Evolutionary conservation across 1,139 yeast species (phyloP).

Genomic region (Kluyveromyces sp.): DNA sequence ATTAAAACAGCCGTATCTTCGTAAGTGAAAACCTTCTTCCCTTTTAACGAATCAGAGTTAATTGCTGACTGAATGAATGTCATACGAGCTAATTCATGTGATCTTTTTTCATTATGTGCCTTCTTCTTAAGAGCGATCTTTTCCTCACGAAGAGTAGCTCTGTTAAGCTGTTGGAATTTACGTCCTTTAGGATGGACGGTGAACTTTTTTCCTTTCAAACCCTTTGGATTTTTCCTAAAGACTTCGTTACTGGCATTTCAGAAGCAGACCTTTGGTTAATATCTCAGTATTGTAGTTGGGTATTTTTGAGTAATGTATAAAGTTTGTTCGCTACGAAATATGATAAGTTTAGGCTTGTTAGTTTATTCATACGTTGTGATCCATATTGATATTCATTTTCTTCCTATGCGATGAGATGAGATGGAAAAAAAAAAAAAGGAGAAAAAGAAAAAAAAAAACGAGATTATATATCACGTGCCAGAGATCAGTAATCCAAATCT

Average conservation of each 20-base stretch:
- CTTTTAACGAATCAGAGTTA: slow-evolving; percentile 37
- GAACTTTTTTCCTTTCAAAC: slow-evolving; percentile 41
- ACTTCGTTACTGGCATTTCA: slow-evolving; percentile 71
- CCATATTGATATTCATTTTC: neutral
- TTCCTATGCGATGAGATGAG: neutral
- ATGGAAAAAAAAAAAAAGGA: neutral
- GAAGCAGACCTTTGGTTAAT: no score
- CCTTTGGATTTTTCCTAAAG: slow-evolving; percentile 62
- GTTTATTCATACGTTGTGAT: neutral
- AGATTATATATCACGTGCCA: neutral
- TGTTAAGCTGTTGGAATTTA: slow-evolving; percentile 71
- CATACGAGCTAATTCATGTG: slow-evolving; percentile 47
- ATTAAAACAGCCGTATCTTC: slow-evolving; percentile 57
- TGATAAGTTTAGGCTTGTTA: neutral
- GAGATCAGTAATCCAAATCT: neutral
- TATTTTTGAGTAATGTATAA: no score
- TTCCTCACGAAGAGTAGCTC: slow-evolving; percentile 79
- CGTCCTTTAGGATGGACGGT: slow-evolving; percentile 82
- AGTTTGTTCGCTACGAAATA: no score
- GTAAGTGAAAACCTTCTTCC: slow-evolving; percentile 38
- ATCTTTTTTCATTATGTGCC: slow-evolving; percentile 50
- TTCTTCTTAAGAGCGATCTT: slow-evolving; percentile 55
- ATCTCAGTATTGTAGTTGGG: no score
- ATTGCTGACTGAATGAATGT: slow-evolving; percentile 61
- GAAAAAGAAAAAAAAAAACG: neutral